Percentiles rank a stretch among this genome's conserved stretches.
These are phyloP conservation scores for Magnusiomyces magnusii DNA, from an alignment of 1,139 yeast genomes.

Conservation along the genomic window DNA sequence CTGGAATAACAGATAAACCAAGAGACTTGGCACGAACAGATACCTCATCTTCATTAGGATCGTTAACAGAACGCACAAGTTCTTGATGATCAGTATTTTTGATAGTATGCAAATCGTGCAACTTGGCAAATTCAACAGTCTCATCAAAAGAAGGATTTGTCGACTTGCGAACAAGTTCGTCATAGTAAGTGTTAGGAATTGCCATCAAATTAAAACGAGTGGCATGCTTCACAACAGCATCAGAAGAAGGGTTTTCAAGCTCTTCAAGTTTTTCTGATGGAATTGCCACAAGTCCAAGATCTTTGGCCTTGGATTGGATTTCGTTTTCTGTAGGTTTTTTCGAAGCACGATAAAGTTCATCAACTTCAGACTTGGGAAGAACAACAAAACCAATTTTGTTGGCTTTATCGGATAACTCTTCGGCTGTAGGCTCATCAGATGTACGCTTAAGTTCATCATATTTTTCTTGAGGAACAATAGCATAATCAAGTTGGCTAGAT, in stretches of 20 bases:
- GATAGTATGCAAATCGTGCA: conserved; percentile 23
- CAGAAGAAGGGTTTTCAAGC: conserved; percentile 25
- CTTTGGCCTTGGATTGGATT: conserved; percentile 32
- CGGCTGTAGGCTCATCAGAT: conserved; percentile 19
- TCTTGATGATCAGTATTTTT: conserved; percentile 15
- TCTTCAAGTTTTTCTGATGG: conserved; percentile 25
- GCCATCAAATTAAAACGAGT: conserved; percentile 29
- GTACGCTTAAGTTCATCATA: conserved; percentile 21
- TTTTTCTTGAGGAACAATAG: conserved; percentile 8
- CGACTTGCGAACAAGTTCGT: conserved; percentile 15
- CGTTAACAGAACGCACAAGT: conserved; percentile 20
- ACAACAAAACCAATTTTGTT: conserved; percentile 24
- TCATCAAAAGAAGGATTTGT: conserved; percentile 24
- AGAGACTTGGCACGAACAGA: conserved; percentile 26
- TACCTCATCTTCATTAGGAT: conserved; percentile 25
- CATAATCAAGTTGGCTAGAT: conserved; percentile 23
- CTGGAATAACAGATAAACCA: conserved; percentile 29
- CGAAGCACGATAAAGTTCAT: conserved; percentile 17
- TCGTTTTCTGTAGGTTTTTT: conserved; percentile 36
- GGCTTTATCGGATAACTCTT: conserved; percentile 19
- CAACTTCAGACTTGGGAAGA: conserved; percentile 26
- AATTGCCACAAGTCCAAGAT: conserved; percentile 18
- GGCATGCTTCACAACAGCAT: conserved; percentile 44
- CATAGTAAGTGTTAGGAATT: conserved; percentile 10
- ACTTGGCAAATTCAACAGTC: conserved; percentile 10